phyloP scores from a whole-genome alignment of 768 basidiomycete species.

The Panaeolus papilionaceus region DNA sequence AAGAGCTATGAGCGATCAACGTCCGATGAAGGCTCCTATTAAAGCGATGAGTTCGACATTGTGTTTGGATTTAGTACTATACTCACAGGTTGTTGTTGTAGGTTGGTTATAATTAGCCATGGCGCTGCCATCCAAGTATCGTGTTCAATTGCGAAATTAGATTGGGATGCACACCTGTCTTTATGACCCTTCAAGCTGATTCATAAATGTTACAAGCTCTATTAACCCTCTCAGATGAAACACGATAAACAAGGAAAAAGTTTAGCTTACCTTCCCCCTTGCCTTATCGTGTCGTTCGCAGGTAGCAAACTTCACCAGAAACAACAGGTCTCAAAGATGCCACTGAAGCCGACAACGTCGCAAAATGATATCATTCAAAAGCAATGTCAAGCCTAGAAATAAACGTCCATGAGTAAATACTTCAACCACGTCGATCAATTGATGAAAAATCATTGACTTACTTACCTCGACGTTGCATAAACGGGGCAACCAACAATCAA shows the following conservation, averaged over 20 bases:
- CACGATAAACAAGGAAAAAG: too few species aligned
- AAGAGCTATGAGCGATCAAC: slow-evolving; percentile 1
- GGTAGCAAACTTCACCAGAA: not conserved
- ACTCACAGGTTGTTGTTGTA: not conserved
- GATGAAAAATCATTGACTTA: not conserved
- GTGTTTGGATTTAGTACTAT: not conserved
- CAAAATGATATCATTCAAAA: not conserved
- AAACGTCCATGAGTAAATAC: not conserved
- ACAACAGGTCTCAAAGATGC: not conserved
- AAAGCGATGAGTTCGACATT: not conserved
- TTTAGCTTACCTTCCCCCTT: too few species aligned
- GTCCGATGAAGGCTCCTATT: not conserved
- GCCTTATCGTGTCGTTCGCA: too few species aligned
- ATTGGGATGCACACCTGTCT: not conserved
- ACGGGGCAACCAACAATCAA: not conserved
- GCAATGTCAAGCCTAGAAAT: not conserved
- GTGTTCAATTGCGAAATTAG: not conserved
- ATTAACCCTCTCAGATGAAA: not conserved
- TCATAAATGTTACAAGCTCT: not conserved
- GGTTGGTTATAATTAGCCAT: not conserved
- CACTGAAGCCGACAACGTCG: not conserved
- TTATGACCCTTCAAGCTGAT: not conserved
- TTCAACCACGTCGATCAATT: not conserved
- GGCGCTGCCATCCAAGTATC: not conserved
- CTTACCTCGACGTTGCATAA: not conserved